Conservation (phyloP, 306 rosid genomes). For the Acmispon strigosus region DNA sequence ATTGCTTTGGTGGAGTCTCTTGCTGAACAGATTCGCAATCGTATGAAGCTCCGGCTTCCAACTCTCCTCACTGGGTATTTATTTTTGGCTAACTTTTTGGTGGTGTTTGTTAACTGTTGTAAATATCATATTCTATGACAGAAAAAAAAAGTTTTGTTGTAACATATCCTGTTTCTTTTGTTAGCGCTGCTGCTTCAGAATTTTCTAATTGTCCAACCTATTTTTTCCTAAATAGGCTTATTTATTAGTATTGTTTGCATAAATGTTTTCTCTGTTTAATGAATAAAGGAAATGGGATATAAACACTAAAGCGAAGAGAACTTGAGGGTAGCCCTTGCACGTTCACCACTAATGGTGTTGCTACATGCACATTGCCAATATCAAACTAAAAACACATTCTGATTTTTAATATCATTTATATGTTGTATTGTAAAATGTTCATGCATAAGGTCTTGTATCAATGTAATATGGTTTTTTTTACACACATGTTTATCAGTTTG, state of each 20-base stretch:
- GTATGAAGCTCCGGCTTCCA: conserved; percentile 94
- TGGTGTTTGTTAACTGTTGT: not conserved
- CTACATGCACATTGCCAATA: conserved; percentile 6
- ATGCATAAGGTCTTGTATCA: not conserved
- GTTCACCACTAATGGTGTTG: conserved; percentile 4
- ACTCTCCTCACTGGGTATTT: conserved; percentile 86
- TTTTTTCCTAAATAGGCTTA: not conserved
- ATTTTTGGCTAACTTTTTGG: conserved; percentile 11
- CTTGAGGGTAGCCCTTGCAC: conserved; percentile 9
- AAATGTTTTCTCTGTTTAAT: not conserved
- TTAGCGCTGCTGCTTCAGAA: not conserved
- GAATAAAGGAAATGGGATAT: not conserved
- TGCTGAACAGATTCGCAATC: conserved; percentile 81
- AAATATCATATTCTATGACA: conserved; percentile 1
- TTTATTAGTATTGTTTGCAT: not conserved
- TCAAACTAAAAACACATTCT: not conserved
- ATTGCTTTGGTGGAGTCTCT: conserved; percentile 91
- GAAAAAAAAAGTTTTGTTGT: not conserved
- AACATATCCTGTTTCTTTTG: not conserved
- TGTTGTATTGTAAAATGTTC: not conserved
- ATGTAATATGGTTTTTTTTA: no score
- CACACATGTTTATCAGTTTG: not conserved
- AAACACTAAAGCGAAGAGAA: not conserved
- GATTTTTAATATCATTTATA: not conserved
- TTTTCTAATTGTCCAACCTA: not conserved